Evolutionary conservation across 768 basidiomycete species (phyloP).

Genomic region (Collybia sp.): DNA sequence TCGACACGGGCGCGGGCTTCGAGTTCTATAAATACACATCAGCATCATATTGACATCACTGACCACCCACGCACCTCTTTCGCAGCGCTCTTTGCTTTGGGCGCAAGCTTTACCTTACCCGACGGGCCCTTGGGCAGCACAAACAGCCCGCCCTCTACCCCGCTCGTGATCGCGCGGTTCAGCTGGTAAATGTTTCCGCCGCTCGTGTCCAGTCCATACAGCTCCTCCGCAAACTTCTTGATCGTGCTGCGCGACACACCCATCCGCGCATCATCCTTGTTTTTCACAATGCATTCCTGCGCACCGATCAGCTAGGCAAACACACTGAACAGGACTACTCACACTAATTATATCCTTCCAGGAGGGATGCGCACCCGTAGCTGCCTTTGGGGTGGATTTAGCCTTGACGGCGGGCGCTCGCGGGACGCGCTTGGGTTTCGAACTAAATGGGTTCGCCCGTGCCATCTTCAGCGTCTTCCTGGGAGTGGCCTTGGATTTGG

Average conservation of each 20-base stretch:
- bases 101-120: constrained; percentile 63
- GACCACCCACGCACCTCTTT: constrained; percentile 49
- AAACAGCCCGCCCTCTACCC: constrained; percentile 47
- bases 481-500: constrained; percentile 12
- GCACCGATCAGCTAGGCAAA: not conserved
- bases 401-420: constrained; percentile 12
- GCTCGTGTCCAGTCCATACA: constrained; percentile 70
- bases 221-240: constrained; percentile 89
- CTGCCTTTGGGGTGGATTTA: constrained; percentile 24
- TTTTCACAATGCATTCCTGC: constrained; percentile 68
- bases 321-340: constrained; percentile 7
- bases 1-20: constrained; percentile 17
- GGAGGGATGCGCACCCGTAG: constrained; percentile 33
- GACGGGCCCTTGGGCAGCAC: constrained; percentile 39
- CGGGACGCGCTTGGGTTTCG: too few species aligned
- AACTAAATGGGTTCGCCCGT: not conserved
- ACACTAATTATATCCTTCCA: constrained; percentile 57
- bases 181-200: constrained; percentile 67
- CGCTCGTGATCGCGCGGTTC: constrained; percentile 66
- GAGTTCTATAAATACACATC: constrained; percentile 32
- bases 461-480: constrained; percentile 12
- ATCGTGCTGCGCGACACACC: constrained; percentile 76
- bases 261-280: constrained; percentile 59
- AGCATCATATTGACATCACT: constrained; percentile 3
- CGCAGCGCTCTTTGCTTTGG: constrained; percentile 45